Base-by-base conservation (phyloP, 345 rosid species). In the Rhodamnia rubescens region DNA sequence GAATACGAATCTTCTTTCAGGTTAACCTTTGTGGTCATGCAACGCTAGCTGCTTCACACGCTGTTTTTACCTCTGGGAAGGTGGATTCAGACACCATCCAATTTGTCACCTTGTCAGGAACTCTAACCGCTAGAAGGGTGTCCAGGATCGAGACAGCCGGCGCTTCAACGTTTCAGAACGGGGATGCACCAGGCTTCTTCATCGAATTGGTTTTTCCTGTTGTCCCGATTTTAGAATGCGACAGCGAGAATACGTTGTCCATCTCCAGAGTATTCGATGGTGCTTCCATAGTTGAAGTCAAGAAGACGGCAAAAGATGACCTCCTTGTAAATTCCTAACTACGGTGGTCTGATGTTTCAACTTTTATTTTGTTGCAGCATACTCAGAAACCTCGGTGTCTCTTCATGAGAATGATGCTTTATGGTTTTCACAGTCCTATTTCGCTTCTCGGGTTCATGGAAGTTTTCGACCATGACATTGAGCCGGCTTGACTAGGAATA, bases 11-110 rank as follows among this genome's bases (percentile, higher is more conserved):
- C 53, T 55, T 85, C 84, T 80, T 56, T 84, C 91, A 96, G 97
- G 91, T 93, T 42, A 42, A 88, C 27, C 93, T 97, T 8, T 94
- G 99, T 85, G 99, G 98, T 36, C 99, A 97, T 87, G 99, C 92
- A 69, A 97, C 99, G 44, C 87, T 97, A 64, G 98, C 98, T 26
- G 93, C 98, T 87, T 90, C 98, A 9, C 95, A 97, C 75, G 57
- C 87, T 22, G 93, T 94, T 51, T 95, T 96, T 83, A 69, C 95
- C 3, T 89, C 85, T 47, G 92, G 91, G 53, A 88, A 90, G 85
- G 92, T 93, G 40, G 84, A 87, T 64, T 90, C 97, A 9, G 84
- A 92, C 84, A 21, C 83, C 1, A 87, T 97, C 85, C 98, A 96
- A 88, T 96, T 94, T 64, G 91, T 49, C 56, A 97, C 99, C 14